Percentiles rank a stretch among this genome's conserved stretches.
phyloP scores from a whole-genome alignment of 169 alveolate genomes.

The Condylostoma magnum region DNA sequence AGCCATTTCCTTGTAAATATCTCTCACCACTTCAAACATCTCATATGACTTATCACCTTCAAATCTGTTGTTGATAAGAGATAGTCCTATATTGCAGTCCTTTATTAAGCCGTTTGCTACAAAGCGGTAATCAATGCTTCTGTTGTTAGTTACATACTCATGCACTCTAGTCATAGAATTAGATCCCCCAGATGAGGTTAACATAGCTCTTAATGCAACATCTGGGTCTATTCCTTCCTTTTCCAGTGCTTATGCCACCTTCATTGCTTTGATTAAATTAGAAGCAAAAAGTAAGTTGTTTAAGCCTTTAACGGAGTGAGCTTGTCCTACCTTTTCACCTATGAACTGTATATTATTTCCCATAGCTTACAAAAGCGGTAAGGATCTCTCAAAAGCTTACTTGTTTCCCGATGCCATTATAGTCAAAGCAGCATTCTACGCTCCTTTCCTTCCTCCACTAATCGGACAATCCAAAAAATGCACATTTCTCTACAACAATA shows the following conservation, averaged over 20 bases:
- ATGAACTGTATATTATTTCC: slow-evolving; percentile 13
- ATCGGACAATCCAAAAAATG: slow-evolving; percentile 24
- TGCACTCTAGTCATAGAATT: slow-evolving; percentile 13
- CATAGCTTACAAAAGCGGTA: background rate
- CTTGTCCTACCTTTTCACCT: slow-evolving; percentile 32
- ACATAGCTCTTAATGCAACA: slow-evolving; percentile 15
- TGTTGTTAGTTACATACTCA: slow-evolving; percentile 7
- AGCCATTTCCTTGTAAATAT: slow-evolving; percentile 2
- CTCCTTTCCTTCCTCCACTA: slow-evolving; percentile 31
- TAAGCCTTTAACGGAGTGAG: slow-evolving; percentile 17
- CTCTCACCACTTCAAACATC: background rate
- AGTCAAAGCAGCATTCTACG: slow-evolving; percentile 16
- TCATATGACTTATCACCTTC: background rate
- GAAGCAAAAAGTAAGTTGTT: slow-evolving; percentile 29
- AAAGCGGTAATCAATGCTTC: slow-evolving; percentile 15
- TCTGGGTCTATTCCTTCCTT: slow-evolving; percentile 12
- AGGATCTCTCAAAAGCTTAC: background rate
- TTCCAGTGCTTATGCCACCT: slow-evolving; percentile 5
- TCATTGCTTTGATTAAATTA: background rate
- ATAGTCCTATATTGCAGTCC: slow-evolving; percentile 25
- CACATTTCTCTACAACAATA: background rate
- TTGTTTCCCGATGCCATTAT: slow-evolving; percentile 24
- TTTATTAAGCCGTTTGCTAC: background rate
- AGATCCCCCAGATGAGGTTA: slow-evolving; percentile 26
- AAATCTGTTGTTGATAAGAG: background rate